phyloP scores from a whole-genome alignment of 768 basidiomycete genomes.

The Tulasnella sp. region DNA sequence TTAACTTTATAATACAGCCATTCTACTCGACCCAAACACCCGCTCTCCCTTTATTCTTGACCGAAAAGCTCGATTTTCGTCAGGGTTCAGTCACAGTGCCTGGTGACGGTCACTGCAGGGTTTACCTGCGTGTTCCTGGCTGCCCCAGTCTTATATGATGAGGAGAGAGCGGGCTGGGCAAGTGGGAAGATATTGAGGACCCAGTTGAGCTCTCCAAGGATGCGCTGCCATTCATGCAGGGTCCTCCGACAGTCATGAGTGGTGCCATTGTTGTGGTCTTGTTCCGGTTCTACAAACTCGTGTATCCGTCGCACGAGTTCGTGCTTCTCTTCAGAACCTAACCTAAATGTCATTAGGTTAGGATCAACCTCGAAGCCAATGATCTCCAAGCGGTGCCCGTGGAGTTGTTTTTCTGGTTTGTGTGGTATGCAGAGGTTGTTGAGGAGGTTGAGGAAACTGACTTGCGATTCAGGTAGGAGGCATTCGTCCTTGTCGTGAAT shows the following conservation, averaged over 20 bases:
- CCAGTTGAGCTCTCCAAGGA: neutral
- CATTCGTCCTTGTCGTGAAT: neutral
- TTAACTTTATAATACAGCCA: too few species aligned
- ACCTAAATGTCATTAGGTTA: conserved; percentile 23
- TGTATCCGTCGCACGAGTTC: neutral
- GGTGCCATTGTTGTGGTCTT: neutral
- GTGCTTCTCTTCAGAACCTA: conserved; percentile 15
- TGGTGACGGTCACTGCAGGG: too few species aligned
- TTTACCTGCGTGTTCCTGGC: too few species aligned
- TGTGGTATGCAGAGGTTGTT: conserved; percentile 33
- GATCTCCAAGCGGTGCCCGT: conserved; percentile 25
- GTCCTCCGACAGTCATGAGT: neutral
- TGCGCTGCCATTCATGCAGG: neutral
- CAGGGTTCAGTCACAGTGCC: too few species aligned
- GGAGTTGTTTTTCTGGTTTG: conserved; percentile 30
- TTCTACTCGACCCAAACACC: too few species aligned
- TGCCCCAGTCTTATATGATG: too few species aligned
- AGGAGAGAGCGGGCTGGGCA: neutral
- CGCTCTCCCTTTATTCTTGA: too few species aligned
- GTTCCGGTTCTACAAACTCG: neutral
- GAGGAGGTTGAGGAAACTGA: conserved; percentile 28
- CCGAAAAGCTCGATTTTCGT: too few species aligned
- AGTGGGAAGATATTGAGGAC: neutral
- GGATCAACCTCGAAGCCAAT: conserved; percentile 33
- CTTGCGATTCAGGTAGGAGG: conserved; percentile 25